phyloP scores from a whole-genome alignment of 2,329 filamentous ascomycete species.

The Fusarium scirpi region DNA sequence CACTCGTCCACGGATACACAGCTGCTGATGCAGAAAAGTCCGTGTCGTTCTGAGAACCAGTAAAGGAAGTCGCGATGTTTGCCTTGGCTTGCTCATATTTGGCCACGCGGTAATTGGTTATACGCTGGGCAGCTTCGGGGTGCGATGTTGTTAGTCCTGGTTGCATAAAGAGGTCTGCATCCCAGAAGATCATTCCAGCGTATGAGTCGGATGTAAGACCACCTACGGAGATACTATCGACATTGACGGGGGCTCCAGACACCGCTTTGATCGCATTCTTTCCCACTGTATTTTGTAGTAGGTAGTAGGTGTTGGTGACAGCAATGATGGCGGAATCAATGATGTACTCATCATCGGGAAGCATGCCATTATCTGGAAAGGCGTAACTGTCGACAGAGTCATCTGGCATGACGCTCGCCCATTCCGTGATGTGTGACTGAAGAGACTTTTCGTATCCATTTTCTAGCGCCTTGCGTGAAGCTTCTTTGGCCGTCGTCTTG shows the following conservation, averaged over 20 bases:
- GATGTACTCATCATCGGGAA: conserved; percentile 1
- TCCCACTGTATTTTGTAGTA: conserved; percentile 2
- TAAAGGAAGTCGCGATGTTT: background rate
- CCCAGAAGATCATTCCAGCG: conserved; percentile 8
- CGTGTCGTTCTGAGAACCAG: background rate
- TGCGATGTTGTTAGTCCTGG: conserved; percentile 2
- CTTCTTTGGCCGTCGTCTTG: background rate
- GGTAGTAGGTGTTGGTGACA: background rate
- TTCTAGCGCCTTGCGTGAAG: background rate
- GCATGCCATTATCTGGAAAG: background rate
- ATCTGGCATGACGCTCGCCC: background rate
- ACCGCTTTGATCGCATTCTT: conserved; percentile 4
- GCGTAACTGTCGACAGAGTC: conserved; percentile 13
- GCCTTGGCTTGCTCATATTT: background rate
- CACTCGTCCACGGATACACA: conserved; percentile 14
- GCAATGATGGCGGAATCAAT: conserved; percentile 4
- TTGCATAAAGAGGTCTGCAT: conserved; percentile 14
- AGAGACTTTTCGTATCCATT: background rate
- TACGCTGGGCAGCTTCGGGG: conserved; percentile 5
- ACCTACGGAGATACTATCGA: conserved; percentile 3
- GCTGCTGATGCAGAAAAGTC: conserved; percentile 1
- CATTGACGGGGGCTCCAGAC: background rate
- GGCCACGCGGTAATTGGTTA: conserved; percentile 5
- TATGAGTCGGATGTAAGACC: conserved; percentile 12
- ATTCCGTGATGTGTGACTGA: background rate